Percentiles rank a stretch among this genome's conserved stretches.
Conservation (phyloP, 1,284 basidiomycete species). For the Cryptococcus hybrid region DNA sequence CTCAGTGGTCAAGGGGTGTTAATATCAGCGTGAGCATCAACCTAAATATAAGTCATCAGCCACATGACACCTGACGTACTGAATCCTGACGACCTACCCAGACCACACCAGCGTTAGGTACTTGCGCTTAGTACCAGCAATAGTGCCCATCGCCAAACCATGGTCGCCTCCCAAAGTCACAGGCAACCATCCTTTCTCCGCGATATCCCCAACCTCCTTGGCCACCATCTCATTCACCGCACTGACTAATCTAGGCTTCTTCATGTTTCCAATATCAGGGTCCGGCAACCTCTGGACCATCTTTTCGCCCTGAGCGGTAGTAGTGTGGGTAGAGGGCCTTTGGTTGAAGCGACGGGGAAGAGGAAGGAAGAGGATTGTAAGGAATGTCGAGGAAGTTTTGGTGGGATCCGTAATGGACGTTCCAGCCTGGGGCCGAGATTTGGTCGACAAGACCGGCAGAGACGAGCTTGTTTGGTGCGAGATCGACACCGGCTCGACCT, state of each 20-base stretch:
- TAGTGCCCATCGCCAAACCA: slow-evolving; percentile 87
- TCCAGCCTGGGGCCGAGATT: slow-evolving; percentile 78
- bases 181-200: slow-evolving; percentile 73
- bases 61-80: background rate
- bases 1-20: slow-evolving; percentile 83
- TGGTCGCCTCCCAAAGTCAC: slow-evolving; percentile 97
- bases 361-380: slow-evolving; percentile 30
- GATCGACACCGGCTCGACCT: slow-evolving; percentile 82
- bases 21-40: slow-evolving; percentile 92
- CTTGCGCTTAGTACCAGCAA: slow-evolving; percentile 49
- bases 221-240: slow-evolving; percentile 79
- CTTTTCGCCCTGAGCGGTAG: slow-evolving; percentile 1
- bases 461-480: slow-evolving; percentile 82
- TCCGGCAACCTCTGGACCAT: slow-evolving; percentile 24
- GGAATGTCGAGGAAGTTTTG: slow-evolving; percentile 79
- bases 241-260: slow-evolving; percentile 82
- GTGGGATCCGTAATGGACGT: slow-evolving; percentile 81
- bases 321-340: slow-evolving; percentile 19
- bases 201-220: slow-evolving; percentile 70
- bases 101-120: slow-evolving; percentile 71
- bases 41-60: slow-evolving; percentile 16
- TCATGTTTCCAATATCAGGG: slow-evolving; percentile 80
- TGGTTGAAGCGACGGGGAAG: slow-evolving; percentile 1
- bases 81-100: slow-evolving; percentile 58
- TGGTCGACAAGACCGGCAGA: slow-evolving; percentile 78